Conservation (phyloP, 148 eudicot genomes). For the Beta vulgaris region DNA sequence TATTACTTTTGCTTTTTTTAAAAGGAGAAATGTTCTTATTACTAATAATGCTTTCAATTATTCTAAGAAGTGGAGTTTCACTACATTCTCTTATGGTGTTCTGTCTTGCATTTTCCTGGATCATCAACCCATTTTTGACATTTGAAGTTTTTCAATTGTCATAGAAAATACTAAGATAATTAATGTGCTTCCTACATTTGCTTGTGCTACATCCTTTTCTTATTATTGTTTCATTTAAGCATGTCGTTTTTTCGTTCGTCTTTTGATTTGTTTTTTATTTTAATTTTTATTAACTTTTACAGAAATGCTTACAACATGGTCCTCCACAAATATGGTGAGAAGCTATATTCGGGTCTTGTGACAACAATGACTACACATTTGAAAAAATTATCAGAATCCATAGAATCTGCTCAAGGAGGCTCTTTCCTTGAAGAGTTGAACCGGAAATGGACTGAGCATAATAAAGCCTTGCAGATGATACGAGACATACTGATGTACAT, state of each 20-base stretch:
- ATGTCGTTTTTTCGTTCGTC: slow-evolving; percentile 4
- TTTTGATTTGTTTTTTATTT: no score
- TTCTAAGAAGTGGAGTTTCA: no score
- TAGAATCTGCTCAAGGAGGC: slow-evolving; percentile 73
- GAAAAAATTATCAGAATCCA: slow-evolving; percentile 52
- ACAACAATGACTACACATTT: slow-evolving; percentile 70
- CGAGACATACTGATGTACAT: slow-evolving; percentile 86
- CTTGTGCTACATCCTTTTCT: background rate
- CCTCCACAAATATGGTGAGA: slow-evolving; percentile 76
- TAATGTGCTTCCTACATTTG: background rate
- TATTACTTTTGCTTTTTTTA: no score
- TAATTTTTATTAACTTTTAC: slow-evolving; percentile 17
- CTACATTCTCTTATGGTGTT: no score
- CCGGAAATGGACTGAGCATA: slow-evolving; percentile 74
- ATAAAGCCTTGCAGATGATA: slow-evolving; percentile 78
- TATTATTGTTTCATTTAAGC: background rate
- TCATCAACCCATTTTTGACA: background rate
- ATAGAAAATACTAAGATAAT: background rate
- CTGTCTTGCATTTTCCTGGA: background rate
- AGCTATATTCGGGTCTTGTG: slow-evolving; percentile 72
- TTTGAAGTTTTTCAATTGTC: background rate
- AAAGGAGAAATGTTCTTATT: no score
- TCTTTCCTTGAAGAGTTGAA: slow-evolving; percentile 73
- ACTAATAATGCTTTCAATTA: no score
- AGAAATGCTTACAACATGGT: slow-evolving; percentile 95